A percentile compares a stretch with the other conserved stretches of the same genome.
These are phyloP conservation scores for Beta lomatogona DNA, from an alignment of 179 eudicot genomes.

Conservation along the genomic window DNA sequence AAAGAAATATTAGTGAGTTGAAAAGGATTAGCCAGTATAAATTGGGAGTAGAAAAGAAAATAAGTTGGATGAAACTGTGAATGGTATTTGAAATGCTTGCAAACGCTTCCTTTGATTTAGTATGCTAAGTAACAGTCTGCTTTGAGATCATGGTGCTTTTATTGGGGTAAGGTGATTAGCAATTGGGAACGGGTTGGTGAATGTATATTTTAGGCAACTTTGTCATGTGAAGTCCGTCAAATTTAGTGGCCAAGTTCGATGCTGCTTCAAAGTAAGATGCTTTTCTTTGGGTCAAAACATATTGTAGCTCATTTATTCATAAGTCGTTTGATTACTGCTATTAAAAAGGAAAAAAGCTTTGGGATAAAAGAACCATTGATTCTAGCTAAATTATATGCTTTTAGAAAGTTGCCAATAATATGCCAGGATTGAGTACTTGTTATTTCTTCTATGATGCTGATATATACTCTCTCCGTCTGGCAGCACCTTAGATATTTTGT, in stretches of 20 bases:
- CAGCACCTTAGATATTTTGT: too few species aligned
- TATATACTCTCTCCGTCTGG: neutral
- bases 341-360: neutral
- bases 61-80: neutral
- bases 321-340: neutral
- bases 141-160: neutral
- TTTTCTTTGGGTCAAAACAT: neutral
- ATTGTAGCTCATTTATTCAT: neutral
- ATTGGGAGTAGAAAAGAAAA: neutral
- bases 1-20: neutral
- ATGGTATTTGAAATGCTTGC: slow-evolving; percentile 2
- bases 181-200: neutral
- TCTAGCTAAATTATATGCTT: neutral
- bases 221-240: neutral
- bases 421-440: neutral
- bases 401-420: neutral
- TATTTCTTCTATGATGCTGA: neutral
- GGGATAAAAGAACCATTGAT: neutral
- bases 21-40: neutral
- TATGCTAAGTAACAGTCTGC: neutral
- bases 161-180: neutral
- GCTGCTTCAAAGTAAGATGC: neutral
- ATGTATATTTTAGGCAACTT: neutral
- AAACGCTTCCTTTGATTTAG: neutral
- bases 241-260: neutral